Percentiles rank a stretch among this genome's conserved stretches.
Evolutionary conservation across 2,329 filamentous ascomycete genomes (phyloP).

Genomic region (Bipolaris victoriae): DNA sequence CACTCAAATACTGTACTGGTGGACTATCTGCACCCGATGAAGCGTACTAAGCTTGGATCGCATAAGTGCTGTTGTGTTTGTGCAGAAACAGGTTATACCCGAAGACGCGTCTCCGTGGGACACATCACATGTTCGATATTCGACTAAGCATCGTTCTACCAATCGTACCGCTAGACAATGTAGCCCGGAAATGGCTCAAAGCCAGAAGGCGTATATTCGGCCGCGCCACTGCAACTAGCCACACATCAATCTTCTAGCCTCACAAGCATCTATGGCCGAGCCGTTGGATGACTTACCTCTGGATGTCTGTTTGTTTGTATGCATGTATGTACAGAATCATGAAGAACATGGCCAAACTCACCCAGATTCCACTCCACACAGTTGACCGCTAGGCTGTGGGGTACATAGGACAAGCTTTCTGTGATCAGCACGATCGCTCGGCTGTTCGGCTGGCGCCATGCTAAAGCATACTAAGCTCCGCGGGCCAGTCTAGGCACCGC

Average conservation of each 20-base stretch:
- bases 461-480: too few species aligned
- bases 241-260: not conserved
- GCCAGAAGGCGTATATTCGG: not conserved
- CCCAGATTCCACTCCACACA: conserved; percentile 3
- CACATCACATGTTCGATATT: not conserved
- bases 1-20: conserved; percentile 16
- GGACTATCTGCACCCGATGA: conserved; percentile 20
- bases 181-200: not conserved
- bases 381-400: not conserved
- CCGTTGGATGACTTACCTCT: too few species aligned
- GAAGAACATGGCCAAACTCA: not conserved
- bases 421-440: conserved; percentile 3
- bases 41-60: conserved; percentile 9
- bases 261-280: not conserved
- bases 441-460: not conserved
- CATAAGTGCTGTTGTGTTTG: not conserved
- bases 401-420: conserved; percentile 1
- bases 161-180: not conserved
- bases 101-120: not conserved
- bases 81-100: conserved; percentile 7
- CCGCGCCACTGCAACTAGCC: not conserved
- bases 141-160: not conserved
- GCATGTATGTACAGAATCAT: not conserved
- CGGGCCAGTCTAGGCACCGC: not conserved
- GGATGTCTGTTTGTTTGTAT: too few species aligned